Base-by-base conservation (phyloP, 805 yeast genomes). In the Blastobotrys americana region DNA sequence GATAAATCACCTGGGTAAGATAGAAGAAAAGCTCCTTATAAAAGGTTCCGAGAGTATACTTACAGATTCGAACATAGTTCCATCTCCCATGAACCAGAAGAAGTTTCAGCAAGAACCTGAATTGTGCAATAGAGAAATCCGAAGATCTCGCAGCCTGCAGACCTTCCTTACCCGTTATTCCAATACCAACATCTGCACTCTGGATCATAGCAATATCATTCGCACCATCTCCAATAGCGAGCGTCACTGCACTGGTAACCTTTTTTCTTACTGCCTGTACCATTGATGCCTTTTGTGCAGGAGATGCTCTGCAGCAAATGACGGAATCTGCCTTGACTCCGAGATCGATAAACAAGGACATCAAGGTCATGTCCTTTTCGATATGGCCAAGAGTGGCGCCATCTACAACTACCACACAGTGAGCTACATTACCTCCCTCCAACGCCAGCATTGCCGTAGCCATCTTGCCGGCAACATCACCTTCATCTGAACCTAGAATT, bases 171-270 rank as follows among this genome's bases (percentile, higher is more conserved):
- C 98, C 99, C 1, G 97, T 89, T 43, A 93, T 93, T 22, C 98
- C 98, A 50, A 93, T 77, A 22, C 99, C 99, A 45, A 93, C 87
- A 64, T 93, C 97, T 0, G 99, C 99, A 58, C 94, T 83, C 67
- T 93, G 97, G 50, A 93, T 93, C 99, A 93, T 93, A 1, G 99
- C 97, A 60, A 93, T 89, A 64, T 93, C 99, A 60, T 93, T 93
- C 2, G 99, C 99, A 52, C 99, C 99, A 66, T 93, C 99, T 5
- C 99, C 99, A 59, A 93, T 84, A 0, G 98, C 98, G 49, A 93
- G 71, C 0, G 97, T 87, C 4, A 93, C 96, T 34, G 84, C 73
- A 1, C 66, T 66, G 41, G 73, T 79, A 55, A 82, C 74, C 46
- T 81, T 67, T n/a, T 72, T 68, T 42, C 97, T 72, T n/a, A 94